Evolutionary conservation across 1,284 basidiomycete species (phyloP), one percentile per base, ranked within the genome.

Genomic region (Papiliotrema flavescens): DNA sequence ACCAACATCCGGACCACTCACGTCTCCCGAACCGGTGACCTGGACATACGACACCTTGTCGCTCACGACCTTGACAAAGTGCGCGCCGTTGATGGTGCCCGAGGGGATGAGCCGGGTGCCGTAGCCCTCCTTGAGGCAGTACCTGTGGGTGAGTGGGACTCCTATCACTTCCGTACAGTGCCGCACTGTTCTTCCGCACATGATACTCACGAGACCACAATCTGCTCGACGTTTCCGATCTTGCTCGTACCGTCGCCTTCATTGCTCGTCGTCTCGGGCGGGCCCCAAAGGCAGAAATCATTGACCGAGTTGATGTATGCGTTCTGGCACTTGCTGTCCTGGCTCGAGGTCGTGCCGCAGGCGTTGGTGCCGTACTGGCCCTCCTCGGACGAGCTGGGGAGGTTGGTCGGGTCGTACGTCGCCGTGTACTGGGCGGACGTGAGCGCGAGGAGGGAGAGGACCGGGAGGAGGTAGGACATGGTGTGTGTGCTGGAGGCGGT

Each of bases 71-170:
- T 82, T 78, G 55, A 84, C 77, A 60, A 84, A 85, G 70, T 88
- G 87, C n/a, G 84, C 88, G 51, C 84, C 84, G 19, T 77, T 79
- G 67, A 91, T 83, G 17, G 87, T 78, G 20, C 86, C 88, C 55
- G 84, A 80, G 20, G 89, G 89, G 61, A 92, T 89, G 57, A 89
- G 72, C 43, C 86, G 84, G 4, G 85, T 84, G 22, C 86, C 86
- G 53, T 83, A 82, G 36, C 83, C 83, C 56, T 77, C 72, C 23
- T 74, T 70, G 41, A 71, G 45, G 56, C 70, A 74, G 59, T 71
- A 71, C 8, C 66, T 71, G 24, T 20, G 20, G 22, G 23, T 22
- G 7, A 22, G 42, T n/a, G n/a, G n/a, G n/a, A n/a, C n/a, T n/a
- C n/a, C n/a, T n/a, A n/a, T 36, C 35, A 36, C 35, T 9, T 36